A percentile compares a stretch with the other conserved stretches of the same genome.
Conservation (phyloP, 2,329 filamentous ascomycete species). For the Bipolaris sorokiniana region DNA sequence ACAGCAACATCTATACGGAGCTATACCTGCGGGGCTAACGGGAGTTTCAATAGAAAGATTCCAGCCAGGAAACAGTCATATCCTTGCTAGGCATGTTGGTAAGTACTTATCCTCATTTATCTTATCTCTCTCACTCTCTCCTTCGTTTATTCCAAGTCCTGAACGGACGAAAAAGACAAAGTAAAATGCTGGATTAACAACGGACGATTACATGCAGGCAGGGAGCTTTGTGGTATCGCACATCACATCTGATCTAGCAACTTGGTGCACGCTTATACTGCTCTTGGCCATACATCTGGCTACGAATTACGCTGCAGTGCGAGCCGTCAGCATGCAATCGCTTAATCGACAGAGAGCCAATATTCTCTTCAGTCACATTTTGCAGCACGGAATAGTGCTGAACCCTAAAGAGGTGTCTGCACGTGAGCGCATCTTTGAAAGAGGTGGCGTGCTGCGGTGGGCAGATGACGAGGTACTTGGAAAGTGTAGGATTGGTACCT, state of each 20-base stretch:
- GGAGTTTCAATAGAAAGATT: constrained; percentile 69
- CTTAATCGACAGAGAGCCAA: constrained; percentile 87
- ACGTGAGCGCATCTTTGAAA: constrained; percentile 64
- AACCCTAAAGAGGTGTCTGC: constrained; percentile 69
- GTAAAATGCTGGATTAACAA: not conserved
- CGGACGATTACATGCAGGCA: constrained; percentile 50
- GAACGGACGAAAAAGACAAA: not conserved
- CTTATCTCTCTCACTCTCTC: not conserved
- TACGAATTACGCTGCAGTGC: constrained; percentile 86
- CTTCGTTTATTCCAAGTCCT: not conserved
- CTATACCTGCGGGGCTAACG: not conserved
- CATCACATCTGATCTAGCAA: constrained; percentile 72
- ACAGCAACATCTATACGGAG: too few species aligned
- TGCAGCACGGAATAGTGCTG: constrained; percentile 56
- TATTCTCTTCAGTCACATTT: constrained; percentile 68
- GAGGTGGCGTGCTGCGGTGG: constrained; percentile 70
- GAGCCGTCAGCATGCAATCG: constrained; percentile 79
- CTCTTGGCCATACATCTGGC: constrained; percentile 78
- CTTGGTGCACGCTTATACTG: constrained; percentile 73
- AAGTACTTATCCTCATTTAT: constrained; percentile 27
- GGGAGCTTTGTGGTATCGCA: constrained; percentile 81
- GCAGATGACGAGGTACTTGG: constrained; percentile 56
- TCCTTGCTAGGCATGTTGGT: constrained; percentile 84
- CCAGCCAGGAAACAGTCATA: constrained; percentile 92
- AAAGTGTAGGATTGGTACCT: constrained; percentile 61